Percentiles rank a stretch among this genome's conserved stretches.
Conservation (phyloP, 2,329 filamentous ascomycete species). For the Ceratocystis alfenasii region DNA sequence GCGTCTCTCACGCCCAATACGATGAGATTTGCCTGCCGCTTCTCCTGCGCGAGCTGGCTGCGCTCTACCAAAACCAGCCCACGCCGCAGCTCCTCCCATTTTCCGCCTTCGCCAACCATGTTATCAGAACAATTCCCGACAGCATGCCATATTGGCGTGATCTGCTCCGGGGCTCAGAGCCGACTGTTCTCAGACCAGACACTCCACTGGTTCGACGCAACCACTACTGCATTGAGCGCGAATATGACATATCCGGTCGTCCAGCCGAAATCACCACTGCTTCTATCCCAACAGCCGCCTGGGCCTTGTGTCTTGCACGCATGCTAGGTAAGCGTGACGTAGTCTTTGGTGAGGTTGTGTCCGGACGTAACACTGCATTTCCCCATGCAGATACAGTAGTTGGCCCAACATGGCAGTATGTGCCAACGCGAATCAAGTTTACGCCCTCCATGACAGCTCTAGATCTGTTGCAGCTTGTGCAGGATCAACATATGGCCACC, state of each 20-base stretch:
- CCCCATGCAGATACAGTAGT: conserved; percentile 41
- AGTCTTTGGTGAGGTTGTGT: conserved; percentile 54
- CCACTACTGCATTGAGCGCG: conserved; percentile 34
- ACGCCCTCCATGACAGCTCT: conserved; percentile 37
- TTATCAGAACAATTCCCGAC: conserved; percentile 34
- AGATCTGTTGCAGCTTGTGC: conserved; percentile 42
- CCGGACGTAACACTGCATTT: conserved; percentile 49
- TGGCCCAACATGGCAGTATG: conserved; percentile 56
- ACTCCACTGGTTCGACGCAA: conserved; percentile 30
- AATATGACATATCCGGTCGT: conserved; percentile 37
- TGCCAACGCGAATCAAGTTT: conserved; percentile 50
- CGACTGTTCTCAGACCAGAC: conserved; percentile 34
- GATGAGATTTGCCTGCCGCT: conserved; percentile 54
- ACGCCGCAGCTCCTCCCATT: conserved; percentile 31
- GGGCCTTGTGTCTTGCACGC: conserved; percentile 50
- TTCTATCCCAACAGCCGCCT: conserved; percentile 54
- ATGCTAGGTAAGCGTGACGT: conserved; percentile 43
- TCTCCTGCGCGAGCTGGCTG: conserved; percentile 49
- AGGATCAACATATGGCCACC: conserved; percentile 46
- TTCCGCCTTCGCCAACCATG: conserved; percentile 37
- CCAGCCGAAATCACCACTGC: conserved; percentile 48
- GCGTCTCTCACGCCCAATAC: conserved; percentile 58
- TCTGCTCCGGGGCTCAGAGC: conserved; percentile 43
- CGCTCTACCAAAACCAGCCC: conserved; percentile 30
- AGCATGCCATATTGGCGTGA: conserved; percentile 50